A percentile compares a stretch with the other conserved stretches of the same genome.
Evolutionary conservation across 768 basidiomycete species (phyloP).

Genomic region (Boletus patriciae): DNA sequence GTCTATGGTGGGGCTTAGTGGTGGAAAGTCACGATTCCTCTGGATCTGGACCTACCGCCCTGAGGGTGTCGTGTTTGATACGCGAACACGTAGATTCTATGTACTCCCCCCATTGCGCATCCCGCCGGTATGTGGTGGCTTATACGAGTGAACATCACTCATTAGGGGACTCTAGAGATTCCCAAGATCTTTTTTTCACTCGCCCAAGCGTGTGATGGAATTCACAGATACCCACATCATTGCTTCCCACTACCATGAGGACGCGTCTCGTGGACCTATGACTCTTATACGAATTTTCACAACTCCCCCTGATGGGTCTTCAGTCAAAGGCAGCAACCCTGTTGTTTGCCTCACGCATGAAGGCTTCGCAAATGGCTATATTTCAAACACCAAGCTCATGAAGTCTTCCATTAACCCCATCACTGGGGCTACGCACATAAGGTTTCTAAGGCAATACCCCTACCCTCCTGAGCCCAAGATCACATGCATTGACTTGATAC

Average conservation of each 20-base stretch:
- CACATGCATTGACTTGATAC: too few species aligned
- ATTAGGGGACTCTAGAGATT: background rate
- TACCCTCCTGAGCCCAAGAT: too few species aligned
- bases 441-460: too few species aligned
- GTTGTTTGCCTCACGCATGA: background rate
- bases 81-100: background rate
- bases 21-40: background rate
- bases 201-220: too few species aligned
- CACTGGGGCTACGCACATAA: background rate
- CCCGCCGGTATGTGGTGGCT: background rate
- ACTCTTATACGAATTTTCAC: background rate
- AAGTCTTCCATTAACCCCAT: background rate
- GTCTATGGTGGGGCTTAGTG: rapidly evolving
- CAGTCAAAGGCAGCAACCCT: background rate
- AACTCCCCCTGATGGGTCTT: background rate
- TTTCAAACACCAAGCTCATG: background rate
- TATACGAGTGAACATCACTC: constrained; percentile 13
- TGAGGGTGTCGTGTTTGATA: background rate
- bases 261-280: too few species aligned
- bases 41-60: background rate
- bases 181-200: too few species aligned
- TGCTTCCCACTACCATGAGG: background rate
- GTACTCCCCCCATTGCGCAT: rapidly evolving
- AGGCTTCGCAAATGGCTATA: rapidly evolving
- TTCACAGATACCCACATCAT: background rate